Percentiles rank a stretch among this genome's conserved stretches.
Conservation (phyloP, 371 early-diverging fungal genomes). For the Mucor lusitanicus region DNA sequence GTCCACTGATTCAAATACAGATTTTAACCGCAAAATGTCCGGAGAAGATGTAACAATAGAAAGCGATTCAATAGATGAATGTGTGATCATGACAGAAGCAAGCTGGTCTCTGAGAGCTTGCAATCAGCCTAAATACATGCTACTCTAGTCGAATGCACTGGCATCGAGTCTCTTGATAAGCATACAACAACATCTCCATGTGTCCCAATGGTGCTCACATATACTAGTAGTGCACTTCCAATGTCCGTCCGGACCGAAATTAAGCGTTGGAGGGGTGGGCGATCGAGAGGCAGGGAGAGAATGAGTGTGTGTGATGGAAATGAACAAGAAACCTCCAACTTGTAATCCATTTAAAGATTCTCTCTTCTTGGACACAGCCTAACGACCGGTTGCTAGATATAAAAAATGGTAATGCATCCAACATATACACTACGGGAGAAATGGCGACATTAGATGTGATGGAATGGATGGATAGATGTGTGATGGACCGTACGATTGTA, state of each 20-base stretch:
- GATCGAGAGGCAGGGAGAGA: not conserved
- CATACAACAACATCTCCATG: too few relatives aligned
- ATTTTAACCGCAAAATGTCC: not conserved
- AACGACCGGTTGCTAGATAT: constrained; percentile 27
- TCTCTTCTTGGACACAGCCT: constrained; percentile 30
- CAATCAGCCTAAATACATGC: too few relatives aligned
- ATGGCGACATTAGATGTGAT: not conserved
- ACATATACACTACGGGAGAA: not conserved
- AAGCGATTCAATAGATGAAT: not conserved
- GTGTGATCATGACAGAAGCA: too few relatives aligned
- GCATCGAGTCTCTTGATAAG: too few relatives aligned
- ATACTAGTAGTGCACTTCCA: too few relatives aligned
- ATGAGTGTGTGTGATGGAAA: not conserved
- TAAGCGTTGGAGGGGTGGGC: not conserved
- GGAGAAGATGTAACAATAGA: not conserved
- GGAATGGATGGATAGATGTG: constrained; percentile 1
- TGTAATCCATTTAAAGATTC: constrained; percentile 17
- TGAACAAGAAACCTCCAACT: constrained; percentile 8
- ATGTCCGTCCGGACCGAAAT: not conserved
- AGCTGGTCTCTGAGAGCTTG: too few relatives aligned
- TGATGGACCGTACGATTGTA: not conserved
- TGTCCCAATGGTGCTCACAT: too few relatives aligned
- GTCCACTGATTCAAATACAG: not conserved
- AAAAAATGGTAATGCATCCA: constrained; percentile 19
- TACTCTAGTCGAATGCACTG: too few relatives aligned